Percentiles rank a stretch among this genome's conserved stretches.
phyloP scores from a whole-genome alignment of 441 rosid species.

The Macaranga tanarius region DNA sequence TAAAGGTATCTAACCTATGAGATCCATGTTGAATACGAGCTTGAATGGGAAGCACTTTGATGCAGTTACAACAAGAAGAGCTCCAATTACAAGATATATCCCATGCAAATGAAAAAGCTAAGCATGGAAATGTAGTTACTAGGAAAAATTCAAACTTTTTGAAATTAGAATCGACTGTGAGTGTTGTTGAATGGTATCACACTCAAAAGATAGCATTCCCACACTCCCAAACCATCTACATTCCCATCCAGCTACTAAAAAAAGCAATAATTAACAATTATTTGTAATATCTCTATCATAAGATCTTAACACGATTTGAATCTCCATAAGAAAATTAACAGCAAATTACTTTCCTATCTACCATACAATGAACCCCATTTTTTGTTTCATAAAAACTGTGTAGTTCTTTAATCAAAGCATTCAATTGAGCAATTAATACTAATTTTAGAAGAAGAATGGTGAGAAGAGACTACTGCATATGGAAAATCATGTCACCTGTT shows the following conservation, averaged over 20 bases:
- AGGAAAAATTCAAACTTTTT: not conserved
- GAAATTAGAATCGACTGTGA: not conserved
- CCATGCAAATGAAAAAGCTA: not conserved
- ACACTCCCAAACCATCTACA: not conserved
- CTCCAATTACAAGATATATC: not conserved
- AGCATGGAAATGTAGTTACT: not conserved
- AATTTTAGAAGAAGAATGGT: not conserved
- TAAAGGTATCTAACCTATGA: not conserved
- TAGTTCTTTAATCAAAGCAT: not conserved
- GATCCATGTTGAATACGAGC: not conserved
- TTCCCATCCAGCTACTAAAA: not conserved
- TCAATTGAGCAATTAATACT: not conserved
- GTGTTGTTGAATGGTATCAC: not conserved
- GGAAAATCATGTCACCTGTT: constrained; percentile 42
- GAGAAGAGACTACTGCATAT: not conserved
- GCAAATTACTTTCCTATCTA: not conserved
- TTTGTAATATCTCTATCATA: not conserved
- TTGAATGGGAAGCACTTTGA: not conserved
- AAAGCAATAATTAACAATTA: not conserved
- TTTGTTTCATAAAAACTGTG: not conserved
- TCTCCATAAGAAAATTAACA: not conserved
- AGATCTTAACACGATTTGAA: not conserved
- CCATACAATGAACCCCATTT: not conserved
- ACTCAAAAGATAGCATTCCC: not conserved
- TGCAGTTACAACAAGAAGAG: not conserved